Base-by-base conservation (phyloP, 176 grass and related monocot species). In the Bothriochloa decipiens region DNA sequence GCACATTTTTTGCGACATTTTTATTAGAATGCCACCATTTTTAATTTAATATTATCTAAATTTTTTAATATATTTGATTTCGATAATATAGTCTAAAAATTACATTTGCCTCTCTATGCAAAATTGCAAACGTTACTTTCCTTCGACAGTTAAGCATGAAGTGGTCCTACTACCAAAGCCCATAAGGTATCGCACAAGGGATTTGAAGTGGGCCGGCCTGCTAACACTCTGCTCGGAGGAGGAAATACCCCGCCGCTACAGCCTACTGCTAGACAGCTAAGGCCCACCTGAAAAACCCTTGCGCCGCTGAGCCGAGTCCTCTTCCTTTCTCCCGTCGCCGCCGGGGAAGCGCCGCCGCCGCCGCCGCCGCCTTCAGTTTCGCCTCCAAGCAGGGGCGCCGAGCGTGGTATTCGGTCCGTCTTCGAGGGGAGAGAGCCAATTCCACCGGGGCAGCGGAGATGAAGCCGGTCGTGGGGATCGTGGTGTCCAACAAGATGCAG, bases 401-500 rank as follows among this genome's bases (percentile, higher is more conserved):
- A 4, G 29, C 2, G 6, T 57, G 9, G 76, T 68, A 32, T 2
- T 17, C 43, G 18, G 27, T 58, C 22, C 29, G 22, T 55, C 15
- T 1, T 58, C 40, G 3, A 16, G 17, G 29, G 32, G 28, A 70
- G 68, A 13, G 18, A 28, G 1, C 4, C 57, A 61, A 20, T 57
- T 41, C 1, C 10, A 2, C 25, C 46, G 65, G 41, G 39, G 49
- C 9, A 45, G 69, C 23, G 6, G 36, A 43, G 37, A 98, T 96
- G 96, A 99, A 99, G 89, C 86, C 89, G 53, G 86, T 95, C 10
- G 89, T 96, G 47, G 93, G 96, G 65, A 87, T 94, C 50, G 93
- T 99, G 83, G 93, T 96, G 61, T 99, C 96, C 29, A 99, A 99
- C 88, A 99, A 96, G 91, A 99, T 99, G 96, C 89, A 94, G 73